Conservation (phyloP, 1,284 basidiomycete genomes). For the Entoloma clypeatum region DNA sequence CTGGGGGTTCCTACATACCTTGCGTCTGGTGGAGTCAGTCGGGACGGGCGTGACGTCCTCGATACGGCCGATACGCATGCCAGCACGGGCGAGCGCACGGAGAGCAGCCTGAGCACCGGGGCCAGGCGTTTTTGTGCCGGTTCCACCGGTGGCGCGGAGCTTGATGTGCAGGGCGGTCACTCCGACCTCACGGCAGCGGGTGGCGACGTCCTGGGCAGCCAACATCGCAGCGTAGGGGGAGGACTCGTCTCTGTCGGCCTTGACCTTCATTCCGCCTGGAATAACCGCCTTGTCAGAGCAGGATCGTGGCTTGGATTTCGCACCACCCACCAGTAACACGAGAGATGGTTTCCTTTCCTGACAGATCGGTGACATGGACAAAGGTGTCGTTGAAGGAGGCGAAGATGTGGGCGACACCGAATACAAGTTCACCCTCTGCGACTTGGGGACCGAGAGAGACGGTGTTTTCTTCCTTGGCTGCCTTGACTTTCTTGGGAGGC, state of each 20-base stretch:
- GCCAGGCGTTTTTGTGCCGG: conserved; percentile 97
- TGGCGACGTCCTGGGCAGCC: conserved; percentile 96
- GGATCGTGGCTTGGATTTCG: too few species aligned
- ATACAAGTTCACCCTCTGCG: conserved; percentile 92
- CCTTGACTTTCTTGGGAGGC: conserved; percentile 80
- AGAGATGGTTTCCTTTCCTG: conserved; percentile 98
- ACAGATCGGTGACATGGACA: conserved; percentile 98
- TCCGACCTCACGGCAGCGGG: conserved; percentile 97
- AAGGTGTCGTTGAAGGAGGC: conserved; percentile 99
- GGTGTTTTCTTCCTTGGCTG: conserved; percentile 73
- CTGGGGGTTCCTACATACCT: too few species aligned
- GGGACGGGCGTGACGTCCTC: conserved; percentile 97
- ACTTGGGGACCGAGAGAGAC: conserved; percentile 93
- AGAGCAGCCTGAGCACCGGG: conserved; percentile 98
- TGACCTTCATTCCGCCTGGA: conserved; percentile 99
- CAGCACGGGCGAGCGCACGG: conserved; percentile 96
- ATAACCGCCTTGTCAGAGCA: too few species aligned
- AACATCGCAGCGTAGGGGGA: conserved; percentile 99
- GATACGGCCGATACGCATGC: conserved; percentile 98
- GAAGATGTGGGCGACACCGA: conserved; percentile 96
- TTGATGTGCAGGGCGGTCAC: conserved; percentile 98
- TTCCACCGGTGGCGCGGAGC: conserved; percentile 97
- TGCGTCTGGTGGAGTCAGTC: conserved; percentile 96
- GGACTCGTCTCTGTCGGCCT: conserved; percentile 99
- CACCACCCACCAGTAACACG: conserved; percentile 88